Evolutionary conservation across 768 basidiomycete species (phyloP).

Genomic region (Psilocybe cubensis): DNA sequence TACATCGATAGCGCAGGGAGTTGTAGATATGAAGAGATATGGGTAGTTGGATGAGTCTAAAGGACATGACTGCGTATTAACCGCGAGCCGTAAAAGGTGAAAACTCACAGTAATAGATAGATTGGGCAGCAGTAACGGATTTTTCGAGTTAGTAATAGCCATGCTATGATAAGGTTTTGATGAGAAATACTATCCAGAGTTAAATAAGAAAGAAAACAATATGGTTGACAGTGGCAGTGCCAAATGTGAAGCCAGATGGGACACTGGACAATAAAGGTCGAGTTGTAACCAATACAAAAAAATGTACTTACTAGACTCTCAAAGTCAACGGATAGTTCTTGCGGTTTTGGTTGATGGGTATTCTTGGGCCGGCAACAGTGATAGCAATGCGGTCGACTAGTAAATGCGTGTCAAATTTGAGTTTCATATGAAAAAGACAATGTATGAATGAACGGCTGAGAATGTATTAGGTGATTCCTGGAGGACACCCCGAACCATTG

Average conservation of each 20-base stretch:
- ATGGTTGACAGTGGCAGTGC: constrained; percentile 26
- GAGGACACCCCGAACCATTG: too few species aligned
- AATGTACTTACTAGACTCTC: constrained; percentile 23
- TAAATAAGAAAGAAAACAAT: constrained; percentile 2
- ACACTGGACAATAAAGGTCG: constrained; percentile 4
- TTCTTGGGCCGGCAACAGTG: constrained; percentile 27
- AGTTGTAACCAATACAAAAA: background rate
- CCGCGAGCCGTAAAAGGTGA: too few species aligned
- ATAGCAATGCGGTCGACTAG: constrained; percentile 22
- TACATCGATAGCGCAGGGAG: too few species aligned
- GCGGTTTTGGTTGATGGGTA: constrained; percentile 22
- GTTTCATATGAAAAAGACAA: background rate
- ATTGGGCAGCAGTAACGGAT: constrained; percentile 24
- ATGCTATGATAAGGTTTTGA: constrained; percentile 13
- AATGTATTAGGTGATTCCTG: too few species aligned
- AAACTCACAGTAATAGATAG: constrained; percentile 28
- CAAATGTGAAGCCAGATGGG: constrained; percentile 26
- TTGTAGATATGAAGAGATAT: background rate
- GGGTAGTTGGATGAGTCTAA: background rate
- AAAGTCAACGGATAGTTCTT: constrained; percentile 28
- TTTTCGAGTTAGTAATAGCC: constrained; percentile 29
- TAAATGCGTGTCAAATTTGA: background rate
- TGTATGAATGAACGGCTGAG: background rate
- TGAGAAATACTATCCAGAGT: background rate
- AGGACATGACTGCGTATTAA: too few species aligned